phyloP scores from a whole-genome alignment of 1,284 basidiomycete species.

The Papiliotrema fonsecae region DNA sequence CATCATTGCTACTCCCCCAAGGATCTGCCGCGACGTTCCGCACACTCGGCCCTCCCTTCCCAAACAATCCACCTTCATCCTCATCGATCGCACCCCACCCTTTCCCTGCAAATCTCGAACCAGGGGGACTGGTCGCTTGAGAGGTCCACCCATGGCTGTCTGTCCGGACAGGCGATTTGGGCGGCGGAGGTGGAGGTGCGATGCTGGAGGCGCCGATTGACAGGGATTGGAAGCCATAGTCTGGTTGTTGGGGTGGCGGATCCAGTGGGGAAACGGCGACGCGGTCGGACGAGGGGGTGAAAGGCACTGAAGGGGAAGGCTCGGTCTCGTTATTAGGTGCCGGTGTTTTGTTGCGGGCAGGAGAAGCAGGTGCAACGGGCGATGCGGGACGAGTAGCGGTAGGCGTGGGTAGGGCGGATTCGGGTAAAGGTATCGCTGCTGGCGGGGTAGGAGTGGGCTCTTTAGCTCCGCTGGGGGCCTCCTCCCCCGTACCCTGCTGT shows the following conservation, averaged over 20 bases:
- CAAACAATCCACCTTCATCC: slow-evolving; percentile 27
- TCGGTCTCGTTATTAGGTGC: slow-evolving; percentile 4
- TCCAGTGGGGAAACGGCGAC: slow-evolving; percentile 44
- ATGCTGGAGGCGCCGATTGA: slow-evolving; percentile 26
- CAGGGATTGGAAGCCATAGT: slow-evolving; percentile 36
- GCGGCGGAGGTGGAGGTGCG: slow-evolving; percentile 3
- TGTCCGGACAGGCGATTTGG: slow-evolving; percentile 3
- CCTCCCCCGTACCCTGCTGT: background rate
- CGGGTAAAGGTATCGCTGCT: slow-evolving; percentile 31
- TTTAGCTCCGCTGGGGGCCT: slow-evolving; percentile 3
- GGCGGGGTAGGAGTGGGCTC: slow-evolving; percentile 3
- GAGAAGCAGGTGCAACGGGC: slow-evolving; percentile 3
- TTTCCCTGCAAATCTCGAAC: slow-evolving; percentile 26
- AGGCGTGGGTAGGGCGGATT: slow-evolving; percentile 26
- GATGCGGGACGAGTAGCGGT: slow-evolving; percentile 21
- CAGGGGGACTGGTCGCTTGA: slow-evolving; percentile 6
- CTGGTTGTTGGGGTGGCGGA: slow-evolving; percentile 17
- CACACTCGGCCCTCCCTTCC: slow-evolving; percentile 25
- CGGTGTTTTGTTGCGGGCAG: slow-evolving; percentile 1
- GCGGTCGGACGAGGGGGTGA: slow-evolving; percentile 28
- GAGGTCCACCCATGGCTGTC: background rate
- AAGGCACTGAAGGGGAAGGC: slow-evolving; percentile 4
- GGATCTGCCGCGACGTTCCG: slow-evolving; percentile 5
- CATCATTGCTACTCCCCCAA: slow-evolving; percentile 7
- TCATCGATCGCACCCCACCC: slow-evolving; percentile 36